These are phyloP conservation scores for Blastocrithidia nonstop DNA, from an alignment of 208 protist genomes.

Conservation along the genomic window DNA sequence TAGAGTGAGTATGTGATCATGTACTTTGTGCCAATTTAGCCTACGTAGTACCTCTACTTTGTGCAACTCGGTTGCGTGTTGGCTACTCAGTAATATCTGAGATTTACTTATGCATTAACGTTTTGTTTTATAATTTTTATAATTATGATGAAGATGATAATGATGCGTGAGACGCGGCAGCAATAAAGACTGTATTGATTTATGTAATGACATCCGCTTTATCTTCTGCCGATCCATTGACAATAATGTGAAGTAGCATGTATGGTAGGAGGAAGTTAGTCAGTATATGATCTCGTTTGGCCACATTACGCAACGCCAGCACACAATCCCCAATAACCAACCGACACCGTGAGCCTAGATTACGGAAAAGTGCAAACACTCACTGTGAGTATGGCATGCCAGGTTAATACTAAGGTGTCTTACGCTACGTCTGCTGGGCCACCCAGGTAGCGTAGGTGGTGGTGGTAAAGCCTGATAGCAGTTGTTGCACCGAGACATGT, in stretches of 20 bases:
- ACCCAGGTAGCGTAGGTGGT: conserved; percentile 49
- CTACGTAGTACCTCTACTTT: no score
- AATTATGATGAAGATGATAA: no score
- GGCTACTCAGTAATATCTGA: no score
- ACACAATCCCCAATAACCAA: conserved; percentile 50
- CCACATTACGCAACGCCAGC: conserved; percentile 62
- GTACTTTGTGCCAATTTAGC: no score
- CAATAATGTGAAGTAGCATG: conserved; percentile 51
- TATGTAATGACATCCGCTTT: no score
- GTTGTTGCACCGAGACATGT: conserved; percentile 22
- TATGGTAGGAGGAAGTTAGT: conserved; percentile 58
- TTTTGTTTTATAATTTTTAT: no score
- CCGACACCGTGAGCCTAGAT: conserved; percentile 24
- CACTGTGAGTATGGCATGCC: conserved; percentile 38
- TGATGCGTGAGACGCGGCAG: no score
- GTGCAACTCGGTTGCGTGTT: no score
- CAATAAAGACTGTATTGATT: no score
- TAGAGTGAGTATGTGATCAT: conserved; percentile 7
- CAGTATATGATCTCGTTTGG: conserved; percentile 45
- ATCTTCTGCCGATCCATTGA: no score
- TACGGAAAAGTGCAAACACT: conserved; percentile 56
- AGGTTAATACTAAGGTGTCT: conserved; percentile 35
- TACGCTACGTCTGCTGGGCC: conserved; percentile 17
- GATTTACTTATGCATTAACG: no score
- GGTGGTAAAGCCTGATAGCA: conserved; percentile 58